Conservation (phyloP, 768 basidiomycete species). For the Tylopilus sp. region DNA sequence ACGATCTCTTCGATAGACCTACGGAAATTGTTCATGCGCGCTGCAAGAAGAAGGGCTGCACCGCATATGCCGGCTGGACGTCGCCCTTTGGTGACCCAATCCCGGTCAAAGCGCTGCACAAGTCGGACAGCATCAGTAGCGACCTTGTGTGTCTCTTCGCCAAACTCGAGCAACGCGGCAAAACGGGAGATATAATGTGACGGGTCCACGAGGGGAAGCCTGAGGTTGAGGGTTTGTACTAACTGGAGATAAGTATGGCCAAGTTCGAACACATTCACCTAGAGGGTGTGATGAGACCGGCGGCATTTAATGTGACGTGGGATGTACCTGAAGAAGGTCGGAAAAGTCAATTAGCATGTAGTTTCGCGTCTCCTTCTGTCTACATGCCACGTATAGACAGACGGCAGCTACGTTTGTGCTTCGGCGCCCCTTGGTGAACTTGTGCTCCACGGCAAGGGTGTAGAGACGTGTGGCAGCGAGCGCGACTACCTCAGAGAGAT, state of each 20-base stretch:
- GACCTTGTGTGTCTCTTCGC: conserved; percentile 88
- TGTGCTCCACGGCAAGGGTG: conserved; percentile 90
- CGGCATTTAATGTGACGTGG: background rate
- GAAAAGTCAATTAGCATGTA: conserved; percentile 99
- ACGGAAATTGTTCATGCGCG: conserved; percentile 97
- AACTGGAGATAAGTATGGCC: conserved; percentile 96
- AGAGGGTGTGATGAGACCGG: background rate
- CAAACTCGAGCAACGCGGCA: conserved; percentile 91
- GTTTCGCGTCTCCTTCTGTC: conserved; percentile 85
- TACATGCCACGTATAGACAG: conserved; percentile 91
- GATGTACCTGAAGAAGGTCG: conserved; percentile 80
- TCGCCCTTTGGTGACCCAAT: conserved; percentile 96
- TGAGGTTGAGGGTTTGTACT: conserved; percentile 80
- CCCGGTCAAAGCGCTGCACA: conserved; percentile 89
- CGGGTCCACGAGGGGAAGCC: conserved; percentile 88
- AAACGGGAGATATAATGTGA: conserved; percentile 97
- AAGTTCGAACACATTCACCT: conserved; percentile 98
- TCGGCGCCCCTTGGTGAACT: conserved; percentile 91
- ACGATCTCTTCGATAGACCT: conserved; percentile 93
- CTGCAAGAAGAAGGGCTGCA: conserved; percentile 90
- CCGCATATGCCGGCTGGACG: conserved; percentile 98
- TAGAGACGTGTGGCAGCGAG: conserved; percentile 84
- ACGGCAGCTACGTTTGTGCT: conserved; percentile 93
- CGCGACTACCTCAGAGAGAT: conserved; percentile 74
- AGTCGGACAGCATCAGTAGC: conserved; percentile 92